Conservation (phyloP, 192 early-diverging fungal genomes). For the Backusella parvicylindrica region DNA sequence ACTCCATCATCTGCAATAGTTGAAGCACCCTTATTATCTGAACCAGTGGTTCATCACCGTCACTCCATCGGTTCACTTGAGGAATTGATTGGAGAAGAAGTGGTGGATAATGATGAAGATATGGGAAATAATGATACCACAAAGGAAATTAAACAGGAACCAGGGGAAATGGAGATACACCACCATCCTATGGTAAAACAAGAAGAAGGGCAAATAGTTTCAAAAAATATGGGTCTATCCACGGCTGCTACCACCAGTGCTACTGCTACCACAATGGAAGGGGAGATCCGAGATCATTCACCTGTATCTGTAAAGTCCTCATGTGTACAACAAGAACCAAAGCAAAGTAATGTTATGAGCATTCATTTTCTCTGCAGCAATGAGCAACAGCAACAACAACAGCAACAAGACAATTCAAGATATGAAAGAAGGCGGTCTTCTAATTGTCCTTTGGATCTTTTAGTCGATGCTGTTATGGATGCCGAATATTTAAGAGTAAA, state of each 20-base stretch:
- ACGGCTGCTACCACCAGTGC: background rate
- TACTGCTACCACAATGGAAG: background rate
- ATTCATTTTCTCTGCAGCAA: slow-evolving; percentile 7
- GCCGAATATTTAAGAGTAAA: slow-evolving; percentile 19
- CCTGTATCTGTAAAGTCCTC: background rate
- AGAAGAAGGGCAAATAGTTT: background rate
- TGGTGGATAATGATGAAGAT: background rate
- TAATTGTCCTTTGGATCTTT: slow-evolving; percentile 8
- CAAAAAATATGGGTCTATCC: background rate
- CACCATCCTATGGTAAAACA: background rate
- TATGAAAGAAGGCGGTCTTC: background rate
- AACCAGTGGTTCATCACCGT: background rate
- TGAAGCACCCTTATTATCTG: background rate
- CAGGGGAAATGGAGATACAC: background rate
- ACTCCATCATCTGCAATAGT: background rate
- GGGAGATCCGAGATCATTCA: background rate
- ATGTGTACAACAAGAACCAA: background rate
- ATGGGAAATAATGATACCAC: background rate
- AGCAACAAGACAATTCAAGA: background rate
- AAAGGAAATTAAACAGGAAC: background rate
- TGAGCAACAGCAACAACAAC: background rate
- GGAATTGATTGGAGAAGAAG: slow-evolving; percentile 8
- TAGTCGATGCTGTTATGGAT: slow-evolving; percentile 23
- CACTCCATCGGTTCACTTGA: slow-evolving; percentile 1
- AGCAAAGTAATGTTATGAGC: slow-evolving; percentile 12